Evolutionary conservation across 2,329 filamentous ascomycete species (phyloP).

Genomic region (Ophiostoma triangulosporum): DNA sequence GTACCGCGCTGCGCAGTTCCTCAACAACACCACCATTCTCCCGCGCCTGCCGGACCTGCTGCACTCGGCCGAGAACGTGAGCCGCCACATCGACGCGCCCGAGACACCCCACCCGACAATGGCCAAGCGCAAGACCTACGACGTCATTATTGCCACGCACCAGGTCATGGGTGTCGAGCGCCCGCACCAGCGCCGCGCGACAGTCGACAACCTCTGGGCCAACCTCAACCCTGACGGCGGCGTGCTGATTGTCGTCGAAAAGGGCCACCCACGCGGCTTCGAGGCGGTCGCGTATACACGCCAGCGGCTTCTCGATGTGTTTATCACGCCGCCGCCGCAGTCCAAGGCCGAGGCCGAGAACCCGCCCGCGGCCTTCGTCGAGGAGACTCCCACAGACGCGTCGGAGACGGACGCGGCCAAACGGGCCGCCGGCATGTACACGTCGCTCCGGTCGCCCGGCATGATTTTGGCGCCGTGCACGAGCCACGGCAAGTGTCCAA

Average conservation of each 20-base stretch:
- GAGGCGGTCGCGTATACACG: conserved; percentile 81
- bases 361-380: not conserved
- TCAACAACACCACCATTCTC: conserved; percentile 84
- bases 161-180: conserved; percentile 63
- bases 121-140: conserved; percentile 59
- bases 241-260: conserved; percentile 76
- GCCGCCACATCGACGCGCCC: conserved; percentile 45
- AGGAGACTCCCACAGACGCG: conserved; percentile 11
- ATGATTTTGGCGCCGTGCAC: conserved; percentile 69
- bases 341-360: not conserved
- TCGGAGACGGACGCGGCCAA: not conserved
- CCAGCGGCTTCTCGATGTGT: conserved; percentile 60
- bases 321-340: conserved; percentile 49
- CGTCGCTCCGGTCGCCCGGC: conserved; percentile 37
- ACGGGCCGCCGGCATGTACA: not conserved
- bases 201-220: conserved; percentile 82
- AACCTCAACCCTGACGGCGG: conserved; percentile 74
- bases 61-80: conserved; percentile 46
- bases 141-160: conserved; percentile 83
- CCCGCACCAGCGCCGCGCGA: conserved; percentile 60
- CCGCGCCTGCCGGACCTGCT: conserved; percentile 82
- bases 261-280: conserved; percentile 81
- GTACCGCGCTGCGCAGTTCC: conserved; percentile 57
- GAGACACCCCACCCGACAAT: conserved; percentile 27
- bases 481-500: conserved; percentile 75